phyloP scores from a whole-genome alignment of 2,329 filamentous ascomycete genomes.

The Elsinoe batatas region DNA sequence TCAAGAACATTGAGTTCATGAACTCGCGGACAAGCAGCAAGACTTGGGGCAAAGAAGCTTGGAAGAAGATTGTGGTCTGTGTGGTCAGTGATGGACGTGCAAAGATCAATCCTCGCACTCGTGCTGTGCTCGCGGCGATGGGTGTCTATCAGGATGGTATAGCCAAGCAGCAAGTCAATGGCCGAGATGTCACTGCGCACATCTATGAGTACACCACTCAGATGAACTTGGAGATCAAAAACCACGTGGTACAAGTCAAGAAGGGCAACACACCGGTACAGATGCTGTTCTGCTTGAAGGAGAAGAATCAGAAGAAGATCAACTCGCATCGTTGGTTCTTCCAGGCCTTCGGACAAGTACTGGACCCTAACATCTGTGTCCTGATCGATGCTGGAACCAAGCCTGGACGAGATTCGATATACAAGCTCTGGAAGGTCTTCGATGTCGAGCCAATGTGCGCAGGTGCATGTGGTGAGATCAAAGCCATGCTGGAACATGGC shows the following conservation, averaged over 20 bases:
- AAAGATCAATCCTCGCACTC: constrained; percentile 90
- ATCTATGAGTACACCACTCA: constrained; percentile 91
- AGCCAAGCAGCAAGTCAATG: constrained; percentile 94
- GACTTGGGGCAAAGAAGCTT: constrained; percentile 96
- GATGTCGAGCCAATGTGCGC: constrained; percentile 96
- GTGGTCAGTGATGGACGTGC: constrained; percentile 93
- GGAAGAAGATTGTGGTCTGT: constrained; percentile 99
- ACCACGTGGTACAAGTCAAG: constrained; percentile 74
- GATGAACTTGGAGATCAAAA: constrained; percentile 80
- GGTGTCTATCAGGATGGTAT: constrained; percentile 98
- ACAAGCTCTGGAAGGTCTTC: constrained; percentile 97
- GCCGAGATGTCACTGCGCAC: constrained; percentile 91
- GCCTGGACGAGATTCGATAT: constrained; percentile 88
- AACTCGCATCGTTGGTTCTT: constrained; percentile 99
- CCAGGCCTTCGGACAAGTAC: constrained; percentile 82
- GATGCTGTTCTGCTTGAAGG: constrained; percentile 95
- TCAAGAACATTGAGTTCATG: constrained; percentile 99
- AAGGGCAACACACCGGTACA: constrained; percentile 82
- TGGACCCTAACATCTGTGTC: constrained; percentile 95
- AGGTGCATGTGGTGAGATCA: constrained; percentile 96
- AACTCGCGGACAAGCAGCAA: constrained; percentile 87
- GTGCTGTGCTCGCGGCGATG: constrained; percentile 80
- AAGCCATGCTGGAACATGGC: constrained; percentile 85
- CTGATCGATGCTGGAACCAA: constrained; percentile 93
- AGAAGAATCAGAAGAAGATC: constrained; percentile 99